phyloP scores from a whole-genome alignment of 1,139 yeast genomes.

The Hemisphaericaspora xylofermentans region DNA sequence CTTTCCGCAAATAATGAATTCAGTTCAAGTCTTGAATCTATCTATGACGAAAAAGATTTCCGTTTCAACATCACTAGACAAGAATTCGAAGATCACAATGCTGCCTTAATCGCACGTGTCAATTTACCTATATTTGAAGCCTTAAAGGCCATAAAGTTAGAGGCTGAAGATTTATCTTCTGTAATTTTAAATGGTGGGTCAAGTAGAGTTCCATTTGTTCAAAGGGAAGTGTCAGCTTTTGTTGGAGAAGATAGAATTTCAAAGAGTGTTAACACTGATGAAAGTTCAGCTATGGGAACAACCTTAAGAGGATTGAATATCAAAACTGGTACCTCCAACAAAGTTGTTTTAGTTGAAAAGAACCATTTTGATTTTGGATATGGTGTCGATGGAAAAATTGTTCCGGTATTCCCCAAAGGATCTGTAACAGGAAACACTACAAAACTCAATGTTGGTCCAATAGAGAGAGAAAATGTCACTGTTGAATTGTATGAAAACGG shows the following conservation, averaged over 20 bases:
- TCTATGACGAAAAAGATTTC: conserved; percentile 72
- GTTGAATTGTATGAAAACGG: conserved; percentile 59
- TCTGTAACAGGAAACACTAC: conserved; percentile 28
- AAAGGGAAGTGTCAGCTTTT: conserved; percentile 52
- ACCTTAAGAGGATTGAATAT: conserved; percentile 71
- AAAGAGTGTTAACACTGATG: conserved; percentile 95
- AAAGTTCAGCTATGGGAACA: conserved; percentile 88
- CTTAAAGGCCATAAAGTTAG: conserved; percentile 32
- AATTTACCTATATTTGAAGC: conserved; percentile 58
- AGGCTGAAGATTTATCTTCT: conserved; percentile 51
- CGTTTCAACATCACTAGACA: conserved; percentile 62
- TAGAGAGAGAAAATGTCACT: conserved; percentile 24
- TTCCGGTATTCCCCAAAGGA: conserved; percentile 44
- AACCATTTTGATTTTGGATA: conserved; percentile 39
- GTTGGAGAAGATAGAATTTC: conserved; percentile 59
- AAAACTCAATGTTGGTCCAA: conserved; percentile 31
- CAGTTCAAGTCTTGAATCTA: conserved; percentile 65
- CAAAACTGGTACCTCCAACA: conserved; percentile 52
- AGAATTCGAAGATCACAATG: conserved; percentile 67
- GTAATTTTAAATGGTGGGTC: conserved; percentile 90
- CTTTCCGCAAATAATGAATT: conserved; percentile 87
- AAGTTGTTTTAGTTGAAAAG: conserved; percentile 61
- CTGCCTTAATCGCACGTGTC: conserved; percentile 44
- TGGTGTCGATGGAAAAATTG: conserved; percentile 27
- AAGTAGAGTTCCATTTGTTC: conserved; percentile 86